Conservation (phyloP, 2,329 filamentous ascomycete genomes). For the Cladophialophora immunda region DNA sequence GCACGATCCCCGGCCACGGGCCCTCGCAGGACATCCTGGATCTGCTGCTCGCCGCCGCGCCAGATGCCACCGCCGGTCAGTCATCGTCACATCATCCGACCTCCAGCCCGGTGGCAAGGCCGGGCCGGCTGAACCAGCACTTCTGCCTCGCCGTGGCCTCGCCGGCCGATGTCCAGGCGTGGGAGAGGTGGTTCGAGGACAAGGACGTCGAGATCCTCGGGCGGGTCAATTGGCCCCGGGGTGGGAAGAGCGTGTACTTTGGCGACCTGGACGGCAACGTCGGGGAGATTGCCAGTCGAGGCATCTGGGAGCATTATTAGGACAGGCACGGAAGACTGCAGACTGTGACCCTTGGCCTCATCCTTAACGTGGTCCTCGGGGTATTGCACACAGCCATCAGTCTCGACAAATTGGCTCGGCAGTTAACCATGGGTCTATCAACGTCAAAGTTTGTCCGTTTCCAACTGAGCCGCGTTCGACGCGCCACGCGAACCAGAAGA, state of each 20-base stretch:
- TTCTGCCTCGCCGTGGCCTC: slow-evolving; percentile 43
- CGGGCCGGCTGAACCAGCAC: slow-evolving; percentile 40
- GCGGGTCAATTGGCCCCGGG: slow-evolving; percentile 43
- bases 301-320: slow-evolving; percentile 45
- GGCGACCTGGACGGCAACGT: slow-evolving; percentile 45
- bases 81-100: neutral
- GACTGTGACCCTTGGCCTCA: no score
- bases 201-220: slow-evolving; percentile 40
- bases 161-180: slow-evolving; percentile 40
- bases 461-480: no score
- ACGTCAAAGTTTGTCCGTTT: no score
- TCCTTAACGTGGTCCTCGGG: no score
- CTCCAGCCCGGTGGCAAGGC: neutral
- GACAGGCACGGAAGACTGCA: neutral
- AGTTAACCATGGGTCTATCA: no score
- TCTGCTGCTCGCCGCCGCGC: slow-evolving; percentile 3
- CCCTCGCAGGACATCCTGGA: slow-evolving; percentile 31
- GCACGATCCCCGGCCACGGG: slow-evolving; percentile 35
- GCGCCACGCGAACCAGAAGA: no score
- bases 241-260: slow-evolving; percentile 46
- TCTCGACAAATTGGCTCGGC: no score
- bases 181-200: slow-evolving; percentile 42
- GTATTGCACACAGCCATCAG: no score
- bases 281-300: slow-evolving; percentile 44
- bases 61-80: neutral